These are phyloP conservation scores for Nitzschia inconspicua DNA, from an alignment of 108 stramenopile species.

Conservation along the genomic window DNA sequence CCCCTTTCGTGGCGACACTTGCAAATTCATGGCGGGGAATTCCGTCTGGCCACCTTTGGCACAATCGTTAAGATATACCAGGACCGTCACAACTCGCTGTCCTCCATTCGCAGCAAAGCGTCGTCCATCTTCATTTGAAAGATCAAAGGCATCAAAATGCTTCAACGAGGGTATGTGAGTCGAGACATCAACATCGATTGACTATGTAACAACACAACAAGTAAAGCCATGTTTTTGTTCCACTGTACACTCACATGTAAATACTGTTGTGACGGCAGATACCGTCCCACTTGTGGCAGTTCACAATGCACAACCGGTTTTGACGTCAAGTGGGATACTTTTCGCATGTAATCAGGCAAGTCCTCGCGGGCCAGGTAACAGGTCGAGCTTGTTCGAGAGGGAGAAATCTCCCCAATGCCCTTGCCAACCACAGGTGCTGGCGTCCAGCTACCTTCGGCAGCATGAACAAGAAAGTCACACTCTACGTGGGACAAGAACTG, in stretches of 20 bases:
- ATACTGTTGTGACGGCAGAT: slow-evolving; percentile 82
- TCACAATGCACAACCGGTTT: slow-evolving; percentile 85
- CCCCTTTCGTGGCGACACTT: slow-evolving; percentile 73
- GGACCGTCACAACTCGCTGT: slow-evolving; percentile 89
- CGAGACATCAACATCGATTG: neutral
- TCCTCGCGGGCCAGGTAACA: slow-evolving; percentile 86
- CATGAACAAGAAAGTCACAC: slow-evolving; percentile 73
- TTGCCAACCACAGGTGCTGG: slow-evolving; percentile 86
- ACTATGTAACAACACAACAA: neutral
- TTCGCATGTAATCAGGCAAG: slow-evolving; percentile 73
- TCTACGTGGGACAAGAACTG: slow-evolving; percentile 77
- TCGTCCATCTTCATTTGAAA: slow-evolving; percentile 74
- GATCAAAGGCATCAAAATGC: slow-evolving; percentile 90
- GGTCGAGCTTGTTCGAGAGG: slow-evolving; percentile 75
- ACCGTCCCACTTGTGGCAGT: slow-evolving; percentile 90
- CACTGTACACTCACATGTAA: slow-evolving; percentile 48
- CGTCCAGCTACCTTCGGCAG: slow-evolving; percentile 62
- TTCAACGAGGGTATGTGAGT: neutral
- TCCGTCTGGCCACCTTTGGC: slow-evolving; percentile 81
- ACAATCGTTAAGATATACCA: slow-evolving; percentile 96
- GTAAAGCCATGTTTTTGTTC: neutral
- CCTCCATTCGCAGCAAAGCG: slow-evolving; percentile 89
- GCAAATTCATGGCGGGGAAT: slow-evolving; percentile 83
- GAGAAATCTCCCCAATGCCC: slow-evolving; percentile 71
- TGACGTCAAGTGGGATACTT: slow-evolving; percentile 74